A percentile compares a stretch with the other conserved stretches of the same genome.
Conservation (phyloP, 2,329 filamentous ascomycete genomes). For the Fusarium setosum region DNA sequence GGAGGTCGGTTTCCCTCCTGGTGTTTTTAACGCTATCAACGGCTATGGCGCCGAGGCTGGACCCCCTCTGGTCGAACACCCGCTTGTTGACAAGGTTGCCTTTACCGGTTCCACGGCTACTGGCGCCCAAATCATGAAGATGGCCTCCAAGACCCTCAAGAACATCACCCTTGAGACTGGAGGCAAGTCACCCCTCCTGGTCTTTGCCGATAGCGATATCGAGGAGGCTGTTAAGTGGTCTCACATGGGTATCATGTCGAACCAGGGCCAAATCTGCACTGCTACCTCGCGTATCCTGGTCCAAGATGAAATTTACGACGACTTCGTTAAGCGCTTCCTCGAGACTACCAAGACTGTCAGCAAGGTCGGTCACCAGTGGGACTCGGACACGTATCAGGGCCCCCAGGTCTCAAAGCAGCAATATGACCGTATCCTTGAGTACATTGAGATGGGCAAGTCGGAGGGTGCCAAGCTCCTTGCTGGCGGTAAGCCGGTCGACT, state of each 20-base stretch:
- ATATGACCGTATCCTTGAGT: slow-evolving; percentile 73
- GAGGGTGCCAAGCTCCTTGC: slow-evolving; percentile 42
- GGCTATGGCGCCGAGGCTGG: slow-evolving; percentile 82
- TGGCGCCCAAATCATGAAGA: slow-evolving; percentile 80
- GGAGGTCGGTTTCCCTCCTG: slow-evolving; percentile 80
- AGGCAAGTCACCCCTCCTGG: slow-evolving; percentile 81
- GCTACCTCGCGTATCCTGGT: slow-evolving; percentile 85
- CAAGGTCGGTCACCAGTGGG: slow-evolving; percentile 49
- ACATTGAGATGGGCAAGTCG: slow-evolving; percentile 58
- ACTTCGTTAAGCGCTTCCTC: slow-evolving; percentile 83
- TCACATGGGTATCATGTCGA: slow-evolving; percentile 74
- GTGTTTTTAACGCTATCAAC: slow-evolving; percentile 79
- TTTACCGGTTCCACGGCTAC: slow-evolving; percentile 81
- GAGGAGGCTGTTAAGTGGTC: slow-evolving; percentile 80
- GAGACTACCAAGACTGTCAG: slow-evolving; percentile 69
- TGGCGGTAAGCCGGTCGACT: slow-evolving; percentile 53
- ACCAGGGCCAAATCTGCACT: slow-evolving; percentile 73
- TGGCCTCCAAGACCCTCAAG: slow-evolving; percentile 72
- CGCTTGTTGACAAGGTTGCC: slow-evolving; percentile 79
- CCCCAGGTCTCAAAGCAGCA: slow-evolving; percentile 69
- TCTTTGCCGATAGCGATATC: slow-evolving; percentile 80
- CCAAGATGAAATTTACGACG: slow-evolving; percentile 85
- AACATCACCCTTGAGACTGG: slow-evolving; percentile 73
- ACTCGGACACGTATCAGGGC: slow-evolving; percentile 50
- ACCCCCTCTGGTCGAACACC: slow-evolving; percentile 66